phyloP scores from a whole-genome alignment of 768 basidiomycete genomes.

The Chalciporus pseudorubinellus region DNA sequence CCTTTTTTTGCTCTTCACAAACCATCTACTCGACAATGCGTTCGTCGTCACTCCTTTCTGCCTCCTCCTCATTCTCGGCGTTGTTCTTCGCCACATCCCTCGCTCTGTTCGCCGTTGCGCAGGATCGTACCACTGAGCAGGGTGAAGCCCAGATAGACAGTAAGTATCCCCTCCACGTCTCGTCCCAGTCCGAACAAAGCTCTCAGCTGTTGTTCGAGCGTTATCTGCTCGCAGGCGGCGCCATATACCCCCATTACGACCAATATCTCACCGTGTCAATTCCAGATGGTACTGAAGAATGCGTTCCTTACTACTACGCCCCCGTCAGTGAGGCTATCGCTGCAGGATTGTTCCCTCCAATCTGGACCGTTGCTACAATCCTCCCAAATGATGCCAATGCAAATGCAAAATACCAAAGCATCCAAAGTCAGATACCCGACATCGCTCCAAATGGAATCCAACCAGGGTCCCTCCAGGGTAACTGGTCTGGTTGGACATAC shows the following conservation, averaged over 20 bases:
- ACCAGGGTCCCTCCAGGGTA: conserved; percentile 23
- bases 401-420: conserved; percentile 41
- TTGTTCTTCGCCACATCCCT: conserved; percentile 6
- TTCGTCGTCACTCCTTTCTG: conserved; percentile 19
- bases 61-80: not conserved
- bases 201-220: too few species aligned
- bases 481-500: conserved; percentile 37
- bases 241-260: not conserved
- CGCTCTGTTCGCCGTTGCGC: conserved; percentile 11
- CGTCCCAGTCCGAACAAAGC: too few species aligned
- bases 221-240: too few species aligned
- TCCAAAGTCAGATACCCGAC: conserved; percentile 45
- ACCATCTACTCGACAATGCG: conserved; percentile 8
- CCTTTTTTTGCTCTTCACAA: not conserved
- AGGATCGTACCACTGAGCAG: conserved; percentile 35
- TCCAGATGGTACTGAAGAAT: conserved; percentile 39
- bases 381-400: conserved; percentile 43
- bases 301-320: conserved; percentile 42
- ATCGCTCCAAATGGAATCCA: conserved; percentile 39
- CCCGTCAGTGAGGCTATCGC: conserved; percentile 32
- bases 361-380: conserved; percentile 46
- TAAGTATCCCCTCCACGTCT: conserved; percentile 13
- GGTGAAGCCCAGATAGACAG: conserved; percentile 38
- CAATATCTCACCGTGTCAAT: not conserved
- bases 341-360: conserved; percentile 39